These are phyloP conservation scores for Saccharomycopsis sp. DNA, from an alignment of 805 yeast species.

Conservation along the genomic window DNA sequence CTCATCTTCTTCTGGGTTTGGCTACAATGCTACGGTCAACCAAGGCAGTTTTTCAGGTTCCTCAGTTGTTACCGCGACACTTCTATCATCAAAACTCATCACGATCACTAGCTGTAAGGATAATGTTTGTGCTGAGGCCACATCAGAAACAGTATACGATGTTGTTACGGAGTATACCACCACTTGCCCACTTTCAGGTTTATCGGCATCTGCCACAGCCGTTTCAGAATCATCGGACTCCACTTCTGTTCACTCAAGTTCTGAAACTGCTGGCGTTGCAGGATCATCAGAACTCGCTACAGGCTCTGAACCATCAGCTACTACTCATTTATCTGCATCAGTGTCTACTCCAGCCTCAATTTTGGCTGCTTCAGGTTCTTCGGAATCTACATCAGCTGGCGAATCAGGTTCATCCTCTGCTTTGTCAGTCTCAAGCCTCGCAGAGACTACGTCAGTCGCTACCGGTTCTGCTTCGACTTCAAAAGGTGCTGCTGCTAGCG, in stretches of 20 bases:
- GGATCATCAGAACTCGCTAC: not conserved
- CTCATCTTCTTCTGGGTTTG: not conserved
- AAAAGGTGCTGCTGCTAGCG: too few species aligned
- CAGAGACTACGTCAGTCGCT: not conserved
- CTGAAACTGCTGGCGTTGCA: too few species aligned
- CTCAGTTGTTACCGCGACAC: not conserved
- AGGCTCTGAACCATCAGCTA: not conserved
- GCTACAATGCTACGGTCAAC: not conserved
- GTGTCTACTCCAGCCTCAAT: not conserved
- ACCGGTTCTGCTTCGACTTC: not conserved
- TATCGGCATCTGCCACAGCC: too few species aligned
- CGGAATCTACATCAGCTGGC: too few species aligned
- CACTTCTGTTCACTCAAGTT: too few species aligned
- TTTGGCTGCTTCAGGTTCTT: too few species aligned
- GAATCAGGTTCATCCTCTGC: not conserved
- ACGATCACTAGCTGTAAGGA: not conserved
- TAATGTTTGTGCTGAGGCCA: not conserved
- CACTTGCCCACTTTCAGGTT: not conserved
- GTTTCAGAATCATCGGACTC: too few species aligned
- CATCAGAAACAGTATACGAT: not conserved
- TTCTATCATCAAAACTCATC: not conserved
- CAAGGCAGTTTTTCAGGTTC: not conserved
- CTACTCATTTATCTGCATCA: too few species aligned
- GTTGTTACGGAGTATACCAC: not conserved
- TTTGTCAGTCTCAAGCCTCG: not conserved